Percentiles rank a stretch among this genome's conserved stretches.
phyloP scores from a whole-genome alignment of 768 basidiomycete species.

The Podaxis pistillaris region DNA sequence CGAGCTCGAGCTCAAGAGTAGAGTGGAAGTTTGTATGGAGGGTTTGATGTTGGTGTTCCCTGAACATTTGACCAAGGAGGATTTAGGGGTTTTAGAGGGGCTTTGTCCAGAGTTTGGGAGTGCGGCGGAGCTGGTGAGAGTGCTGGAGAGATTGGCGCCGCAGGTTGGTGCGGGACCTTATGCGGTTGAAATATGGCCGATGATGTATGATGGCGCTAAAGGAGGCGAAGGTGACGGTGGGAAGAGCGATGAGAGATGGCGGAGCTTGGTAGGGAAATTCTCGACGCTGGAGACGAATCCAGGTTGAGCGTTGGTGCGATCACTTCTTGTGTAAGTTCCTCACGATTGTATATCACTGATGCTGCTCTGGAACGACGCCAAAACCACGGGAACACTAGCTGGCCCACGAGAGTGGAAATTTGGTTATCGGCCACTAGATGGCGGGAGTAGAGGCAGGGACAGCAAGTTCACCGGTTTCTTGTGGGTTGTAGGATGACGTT shows the following conservation, averaged over 20 bases:
- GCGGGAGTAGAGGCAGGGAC: too few species aligned
- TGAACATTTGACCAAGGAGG: slow-evolving; percentile 11
- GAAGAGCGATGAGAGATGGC: neutral
- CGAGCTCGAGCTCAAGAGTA: slow-evolving; percentile 24
- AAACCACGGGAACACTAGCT: too few species aligned
- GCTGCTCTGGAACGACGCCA: too few species aligned
- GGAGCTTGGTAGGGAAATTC: neutral
- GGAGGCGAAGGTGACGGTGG: neutral
- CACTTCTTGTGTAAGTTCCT: too few species aligned
- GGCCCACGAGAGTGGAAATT: too few species aligned
- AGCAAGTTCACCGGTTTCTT: too few species aligned
- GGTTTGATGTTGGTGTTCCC: slow-evolving; percentile 30
- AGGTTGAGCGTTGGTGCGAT: neutral
- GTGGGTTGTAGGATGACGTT: too few species aligned
- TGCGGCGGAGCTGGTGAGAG: slow-evolving; percentile 18
- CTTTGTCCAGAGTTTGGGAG: slow-evolving; percentile 22
- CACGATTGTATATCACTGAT: too few species aligned
- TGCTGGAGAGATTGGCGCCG: slow-evolving; percentile 18
- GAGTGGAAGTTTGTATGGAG: slow-evolving; percentile 29
- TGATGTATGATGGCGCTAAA: neutral
- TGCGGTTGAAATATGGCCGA: neutral
- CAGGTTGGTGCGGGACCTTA: slow-evolving; percentile 20
- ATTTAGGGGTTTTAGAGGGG: slow-evolving; percentile 18
- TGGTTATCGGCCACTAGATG: too few species aligned
- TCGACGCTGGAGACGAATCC: neutral